These are phyloP conservation scores for Trypanosoma cruzi DNA, from an alignment of 208 protist species.

Conservation along the genomic window DNA sequence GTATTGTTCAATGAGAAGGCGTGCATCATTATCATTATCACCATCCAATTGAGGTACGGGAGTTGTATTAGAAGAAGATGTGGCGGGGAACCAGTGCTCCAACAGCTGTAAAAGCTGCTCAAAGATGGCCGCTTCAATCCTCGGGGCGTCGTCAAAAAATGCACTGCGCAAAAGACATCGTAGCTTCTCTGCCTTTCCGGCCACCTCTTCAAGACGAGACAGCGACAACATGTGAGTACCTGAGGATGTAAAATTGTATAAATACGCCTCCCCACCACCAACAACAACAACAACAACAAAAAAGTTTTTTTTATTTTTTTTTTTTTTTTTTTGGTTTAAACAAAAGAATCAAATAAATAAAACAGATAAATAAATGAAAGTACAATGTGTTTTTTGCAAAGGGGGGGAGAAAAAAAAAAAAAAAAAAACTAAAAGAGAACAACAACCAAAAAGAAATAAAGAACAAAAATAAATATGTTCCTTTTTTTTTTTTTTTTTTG, in stretches of 20 bases:
- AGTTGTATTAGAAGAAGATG: neutral
- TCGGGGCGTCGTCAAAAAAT: conserved; percentile 52
- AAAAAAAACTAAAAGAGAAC: neutral
- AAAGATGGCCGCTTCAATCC: conserved; percentile 57
- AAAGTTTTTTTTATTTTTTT: no score
- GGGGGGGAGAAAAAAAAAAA: neutral
- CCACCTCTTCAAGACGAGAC: conserved; percentile 30
- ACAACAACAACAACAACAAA: conserved; percentile 1
- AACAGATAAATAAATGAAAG: no score
- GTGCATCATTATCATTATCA: no score
- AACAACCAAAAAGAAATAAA: neutral
- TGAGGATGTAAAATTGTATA: neutral
- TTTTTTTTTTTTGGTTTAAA: neutral
- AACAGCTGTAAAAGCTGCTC: conserved; percentile 27
- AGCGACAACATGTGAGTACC: conserved; percentile 20
- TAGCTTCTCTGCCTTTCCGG: conserved; percentile 39
- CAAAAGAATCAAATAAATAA: neutral
- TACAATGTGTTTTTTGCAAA: no score
- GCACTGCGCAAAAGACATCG: conserved; percentile 41
- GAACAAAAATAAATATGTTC: neutral
- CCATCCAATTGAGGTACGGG: neutral
- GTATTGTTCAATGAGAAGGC: conserved; percentile 25
- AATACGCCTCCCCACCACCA: neutral
- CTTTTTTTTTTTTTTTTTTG: neutral
- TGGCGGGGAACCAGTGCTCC: conserved; percentile 5